phyloP scores from a whole-genome alignment of 352 stramenopile species.

The Blastocystis hominis region DNA sequence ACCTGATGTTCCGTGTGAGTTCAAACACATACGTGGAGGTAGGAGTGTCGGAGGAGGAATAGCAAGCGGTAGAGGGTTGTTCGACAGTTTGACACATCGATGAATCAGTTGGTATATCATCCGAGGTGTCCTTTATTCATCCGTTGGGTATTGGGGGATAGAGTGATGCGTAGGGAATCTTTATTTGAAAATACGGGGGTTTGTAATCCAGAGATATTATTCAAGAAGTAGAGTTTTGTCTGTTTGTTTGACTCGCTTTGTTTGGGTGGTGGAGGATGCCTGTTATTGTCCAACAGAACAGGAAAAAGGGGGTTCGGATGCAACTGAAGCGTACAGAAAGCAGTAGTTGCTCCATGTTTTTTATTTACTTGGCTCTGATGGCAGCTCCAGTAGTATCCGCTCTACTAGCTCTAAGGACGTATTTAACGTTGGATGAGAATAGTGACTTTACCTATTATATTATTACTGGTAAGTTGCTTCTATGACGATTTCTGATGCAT shows the following conservation, averaged over 20 bases:
- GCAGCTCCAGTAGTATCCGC: background rate
- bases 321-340: background rate
- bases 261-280: background rate
- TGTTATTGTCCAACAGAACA: background rate
- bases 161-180: background rate
- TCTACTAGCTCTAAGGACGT: background rate
- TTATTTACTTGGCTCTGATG: background rate
- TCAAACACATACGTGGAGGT: background rate
- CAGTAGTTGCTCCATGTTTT: background rate
- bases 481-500: background rate
- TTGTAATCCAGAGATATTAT: background rate
- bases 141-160: background rate
- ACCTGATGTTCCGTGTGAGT: slow-evolving; percentile 4
- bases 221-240: background rate
- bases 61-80: background rate
- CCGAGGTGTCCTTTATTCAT: slow-evolving; percentile 4
- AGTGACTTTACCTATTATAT: background rate
- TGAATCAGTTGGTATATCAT: slow-evolving; percentile 20
- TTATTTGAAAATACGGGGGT: background rate
- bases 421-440: background rate
- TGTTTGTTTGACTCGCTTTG: slow-evolving; percentile 1
- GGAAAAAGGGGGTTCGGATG: background rate
- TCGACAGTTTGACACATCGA: background rate
- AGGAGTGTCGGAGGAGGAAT: background rate
- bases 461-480: background rate